These are phyloP conservation scores for Pleurotus giganteus DNA, from an alignment of 768 basidiomycete genomes.

Conservation along the genomic window DNA sequence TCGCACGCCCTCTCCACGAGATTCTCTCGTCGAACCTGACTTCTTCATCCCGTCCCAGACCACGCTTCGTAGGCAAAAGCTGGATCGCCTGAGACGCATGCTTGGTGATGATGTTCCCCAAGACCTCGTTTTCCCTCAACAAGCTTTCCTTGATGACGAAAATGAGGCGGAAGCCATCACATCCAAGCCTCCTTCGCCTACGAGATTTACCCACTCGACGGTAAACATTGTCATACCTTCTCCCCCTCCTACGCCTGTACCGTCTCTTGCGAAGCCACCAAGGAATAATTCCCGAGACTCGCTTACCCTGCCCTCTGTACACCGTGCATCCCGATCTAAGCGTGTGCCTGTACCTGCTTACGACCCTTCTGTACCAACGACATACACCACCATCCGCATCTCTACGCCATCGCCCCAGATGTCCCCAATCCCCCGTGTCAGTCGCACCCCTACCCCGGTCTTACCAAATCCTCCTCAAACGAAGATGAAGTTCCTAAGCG, in stretches of 20 bases:
- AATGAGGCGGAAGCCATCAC: not conserved
- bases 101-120: constrained; percentile 64
- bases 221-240: constrained; percentile 3
- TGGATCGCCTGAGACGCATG: constrained; percentile 59
- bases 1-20: constrained; percentile 16
- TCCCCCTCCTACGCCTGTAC: constrained; percentile 9
- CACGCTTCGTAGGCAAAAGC: constrained; percentile 49
- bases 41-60: constrained; percentile 42
- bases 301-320: constrained; percentile 5
- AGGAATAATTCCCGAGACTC: constrained; percentile 5
- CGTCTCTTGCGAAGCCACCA: constrained; percentile 1
- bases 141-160: not conserved
- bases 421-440: not conserved
- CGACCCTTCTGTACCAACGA: constrained; percentile 3
- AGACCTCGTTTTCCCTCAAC: constrained; percentile 55
- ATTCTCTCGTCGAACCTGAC: constrained; percentile 28
- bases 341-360: not conserved
- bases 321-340: constrained; percentile 4
- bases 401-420: not conserved
- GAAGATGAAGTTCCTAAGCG: constrained; percentile 20
- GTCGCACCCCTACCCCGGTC: not conserved
- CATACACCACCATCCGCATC: constrained; percentile 3
- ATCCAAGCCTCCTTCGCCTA: not conserved
- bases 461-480: not conserved
- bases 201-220: not conserved